phyloP scores from a whole-genome alignment of 202 grass and related monocot species.

The Panicum hallii region DNA sequence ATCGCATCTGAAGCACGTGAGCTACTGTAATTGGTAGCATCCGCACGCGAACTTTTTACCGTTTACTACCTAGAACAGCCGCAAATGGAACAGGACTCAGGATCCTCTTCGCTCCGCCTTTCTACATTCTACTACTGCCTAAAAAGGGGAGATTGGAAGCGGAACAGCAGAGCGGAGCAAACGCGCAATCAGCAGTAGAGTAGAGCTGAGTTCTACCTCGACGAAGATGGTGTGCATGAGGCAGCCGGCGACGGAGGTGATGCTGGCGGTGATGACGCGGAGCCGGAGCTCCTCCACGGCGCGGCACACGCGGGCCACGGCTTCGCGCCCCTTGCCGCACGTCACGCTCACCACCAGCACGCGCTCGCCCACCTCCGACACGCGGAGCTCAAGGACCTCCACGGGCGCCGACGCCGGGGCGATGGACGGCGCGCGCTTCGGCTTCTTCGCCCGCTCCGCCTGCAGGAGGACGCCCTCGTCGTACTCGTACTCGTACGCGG shows the following conservation, averaged over 20 bases:
- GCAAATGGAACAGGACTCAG: background rate
- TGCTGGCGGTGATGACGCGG: conserved; percentile 72
- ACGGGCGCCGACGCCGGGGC: conserved; percentile 3
- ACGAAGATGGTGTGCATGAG: conserved; percentile 90
- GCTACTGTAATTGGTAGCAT: background rate
- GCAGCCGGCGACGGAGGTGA: conserved; percentile 66
- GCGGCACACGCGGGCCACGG: conserved; percentile 78
- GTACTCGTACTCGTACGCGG: background rate
- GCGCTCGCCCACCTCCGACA: conserved; percentile 69
- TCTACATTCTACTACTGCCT: background rate
- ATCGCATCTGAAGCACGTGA: background rate
- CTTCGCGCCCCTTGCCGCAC: conserved; percentile 71
- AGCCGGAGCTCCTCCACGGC: conserved; percentile 76
- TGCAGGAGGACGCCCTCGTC: background rate
- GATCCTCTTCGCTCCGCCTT: background rate
- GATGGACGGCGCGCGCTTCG: conserved; percentile 37
- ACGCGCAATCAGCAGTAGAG: background rate
- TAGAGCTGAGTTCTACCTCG: conserved; percentile 51
- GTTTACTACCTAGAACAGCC: background rate
- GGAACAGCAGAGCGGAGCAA: background rate
- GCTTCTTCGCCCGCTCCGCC: conserved; percentile 46
- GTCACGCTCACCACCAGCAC: conserved; percentile 76
- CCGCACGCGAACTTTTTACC: background rate
- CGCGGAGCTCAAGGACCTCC: conserved; percentile 67
- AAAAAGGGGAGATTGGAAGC: background rate